A percentile compares a stretch with the other conserved stretches of the same genome.
Evolutionary conservation across 2,329 filamentous ascomycete species (phyloP).

Genomic region (Aspergillus sergii): DNA sequence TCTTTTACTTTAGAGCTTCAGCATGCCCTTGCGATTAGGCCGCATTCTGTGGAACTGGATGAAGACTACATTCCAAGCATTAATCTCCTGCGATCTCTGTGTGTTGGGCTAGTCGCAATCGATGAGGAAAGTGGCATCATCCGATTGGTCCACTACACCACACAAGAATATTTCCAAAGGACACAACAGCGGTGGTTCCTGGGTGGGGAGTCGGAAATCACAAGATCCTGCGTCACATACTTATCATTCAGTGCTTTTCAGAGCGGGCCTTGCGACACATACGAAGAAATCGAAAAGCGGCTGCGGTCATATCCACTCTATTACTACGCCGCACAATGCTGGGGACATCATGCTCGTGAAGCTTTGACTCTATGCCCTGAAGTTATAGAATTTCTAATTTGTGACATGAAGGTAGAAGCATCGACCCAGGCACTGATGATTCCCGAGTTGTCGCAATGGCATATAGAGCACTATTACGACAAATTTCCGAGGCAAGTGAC

Average conservation of each 20-base stretch:
- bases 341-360: slow-evolving; percentile 21
- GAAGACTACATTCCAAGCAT: not conserved
- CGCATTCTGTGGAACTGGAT: not conserved
- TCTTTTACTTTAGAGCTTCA: not conserved
- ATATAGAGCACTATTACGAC: not conserved
- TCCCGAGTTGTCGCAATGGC: not conserved
- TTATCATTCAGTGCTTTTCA: slow-evolving; percentile 37
- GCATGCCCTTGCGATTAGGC: not conserved
- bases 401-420: not conserved
- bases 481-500: not conserved
- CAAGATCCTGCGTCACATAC: slow-evolving; percentile 39
- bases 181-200: slow-evolving; percentile 34
- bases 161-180: slow-evolving; percentile 49
- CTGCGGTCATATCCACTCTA: slow-evolving; percentile 22
- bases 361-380: not conserved
- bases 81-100: not conserved
- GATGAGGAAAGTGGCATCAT: slow-evolving; percentile 44
- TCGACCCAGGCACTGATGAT: not conserved
- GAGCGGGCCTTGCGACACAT: slow-evolving; percentile 12
- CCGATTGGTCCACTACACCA: slow-evolving; percentile 50
- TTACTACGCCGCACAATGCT: slow-evolving; percentile 26
- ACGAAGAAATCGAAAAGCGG: slow-evolving; percentile 13
- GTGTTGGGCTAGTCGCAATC: not conserved
- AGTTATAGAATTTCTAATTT: not conserved
- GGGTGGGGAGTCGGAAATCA: slow-evolving; percentile 30